A percentile compares a stretch with the other conserved stretches of the same genome.
Conservation (phyloP, 2,329 filamentous ascomycete species). For the Claviceps sp. region DNA sequence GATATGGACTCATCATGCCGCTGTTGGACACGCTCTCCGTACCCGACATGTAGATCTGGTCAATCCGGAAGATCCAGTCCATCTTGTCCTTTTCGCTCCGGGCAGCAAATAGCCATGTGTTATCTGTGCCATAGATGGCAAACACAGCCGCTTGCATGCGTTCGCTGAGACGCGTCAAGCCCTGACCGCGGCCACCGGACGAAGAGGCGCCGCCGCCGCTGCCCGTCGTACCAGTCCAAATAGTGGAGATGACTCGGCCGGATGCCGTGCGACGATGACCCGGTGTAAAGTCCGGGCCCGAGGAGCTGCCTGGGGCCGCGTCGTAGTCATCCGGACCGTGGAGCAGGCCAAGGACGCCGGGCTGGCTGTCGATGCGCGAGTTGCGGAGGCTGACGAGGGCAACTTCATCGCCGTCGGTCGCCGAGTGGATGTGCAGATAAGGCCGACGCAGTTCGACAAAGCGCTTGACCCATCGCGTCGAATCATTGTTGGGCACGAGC, state of each 20-base stretch:
- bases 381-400: slow-evolving; percentile 81
- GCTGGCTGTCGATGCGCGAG: slow-evolving; percentile 81
- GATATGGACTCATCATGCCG: slow-evolving; percentile 22
- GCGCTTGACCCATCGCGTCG: slow-evolving; percentile 75
- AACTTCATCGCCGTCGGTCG: slow-evolving; percentile 78
- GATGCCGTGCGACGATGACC: slow-evolving; percentile 37
- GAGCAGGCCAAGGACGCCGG: slow-evolving; percentile 70
- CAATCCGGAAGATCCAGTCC: slow-evolving; percentile 93
- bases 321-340: slow-evolving; percentile 32
- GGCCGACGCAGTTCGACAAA: slow-evolving; percentile 87
- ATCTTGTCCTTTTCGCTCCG: slow-evolving; percentile 83
- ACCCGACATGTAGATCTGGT: slow-evolving; percentile 55
- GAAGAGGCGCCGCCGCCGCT: slow-evolving; percentile 14
- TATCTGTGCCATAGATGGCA: slow-evolving; percentile 86
- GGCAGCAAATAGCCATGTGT: slow-evolving; percentile 89
- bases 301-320: slow-evolving; percentile 19
- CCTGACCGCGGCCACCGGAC: slow-evolving; percentile 15
- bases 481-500: slow-evolving; percentile 69
- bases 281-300: slow-evolving; percentile 24
- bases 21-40: slow-evolving; percentile 27
- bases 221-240: slow-evolving; percentile 37
- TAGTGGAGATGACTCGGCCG: slow-evolving; percentile 39
- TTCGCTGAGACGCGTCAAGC: slow-evolving; percentile 41
- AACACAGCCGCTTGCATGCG: slow-evolving; percentile 63
- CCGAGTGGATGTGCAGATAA: slow-evolving; percentile 81